A percentile compares a stretch with the other conserved stretches of the same genome.
These are phyloP conservation scores for Cystobasidium pallidum DNA, from an alignment of 1,284 basidiomycete species.

Conservation along the genomic window DNA sequence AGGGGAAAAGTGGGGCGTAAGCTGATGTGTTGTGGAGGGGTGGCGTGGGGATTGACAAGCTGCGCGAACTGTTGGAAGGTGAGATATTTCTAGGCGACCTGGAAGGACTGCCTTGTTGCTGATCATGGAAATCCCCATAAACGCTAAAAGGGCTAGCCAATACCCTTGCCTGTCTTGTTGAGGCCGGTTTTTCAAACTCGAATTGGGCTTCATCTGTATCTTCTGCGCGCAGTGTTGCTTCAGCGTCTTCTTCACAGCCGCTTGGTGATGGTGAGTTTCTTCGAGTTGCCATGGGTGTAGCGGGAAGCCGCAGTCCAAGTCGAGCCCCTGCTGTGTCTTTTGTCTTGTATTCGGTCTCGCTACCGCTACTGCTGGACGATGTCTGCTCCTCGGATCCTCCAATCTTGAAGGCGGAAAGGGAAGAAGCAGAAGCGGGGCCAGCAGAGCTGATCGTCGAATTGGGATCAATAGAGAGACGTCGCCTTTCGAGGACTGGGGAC, in stretches of 20 bases:
- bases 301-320: conserved; percentile 14
- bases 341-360: conserved; percentile 29
- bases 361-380: conserved; percentile 18
- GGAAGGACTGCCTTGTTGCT: conserved; percentile 2
- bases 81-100: conserved; percentile 4
- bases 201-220: background rate
- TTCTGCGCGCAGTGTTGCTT: background rate
- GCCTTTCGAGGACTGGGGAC: conserved; percentile 35
- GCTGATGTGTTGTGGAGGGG: conserved; percentile 19
- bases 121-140: background rate
- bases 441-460: conserved; percentile 1
- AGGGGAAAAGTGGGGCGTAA: conserved; percentile 34
- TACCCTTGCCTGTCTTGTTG: background rate
- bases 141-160: conserved; percentile 39
- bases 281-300: conserved; percentile 35
- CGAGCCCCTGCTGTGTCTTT: background rate
- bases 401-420: conserved; percentile 23
- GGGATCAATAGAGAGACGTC: conserved; percentile 26
- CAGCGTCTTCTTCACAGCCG: background rate
- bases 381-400: conserved; percentile 20
- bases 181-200: background rate
- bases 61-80: conserved; percentile 9
- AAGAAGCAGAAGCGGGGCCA: background rate
- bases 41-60: conserved; percentile 22
- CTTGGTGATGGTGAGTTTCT: conserved; percentile 38